A percentile compares a stretch with the other conserved stretches of the same genome.
Evolutionary conservation across 495 filamentous ascomycete species (phyloP).

Genomic region (Neurospora cerealis): DNA sequence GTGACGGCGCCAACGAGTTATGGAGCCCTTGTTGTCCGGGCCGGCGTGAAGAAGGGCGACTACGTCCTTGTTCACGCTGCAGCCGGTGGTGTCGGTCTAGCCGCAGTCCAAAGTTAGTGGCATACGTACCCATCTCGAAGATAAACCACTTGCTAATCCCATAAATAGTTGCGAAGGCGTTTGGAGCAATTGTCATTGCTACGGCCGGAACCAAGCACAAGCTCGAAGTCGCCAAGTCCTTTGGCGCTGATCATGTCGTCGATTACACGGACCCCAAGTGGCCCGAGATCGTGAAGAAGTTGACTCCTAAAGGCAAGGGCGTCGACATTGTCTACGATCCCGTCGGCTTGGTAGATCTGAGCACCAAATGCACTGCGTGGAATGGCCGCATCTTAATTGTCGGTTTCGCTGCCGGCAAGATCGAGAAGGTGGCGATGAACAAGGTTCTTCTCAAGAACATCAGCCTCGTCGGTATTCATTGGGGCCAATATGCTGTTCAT

Average conservation of each 20-base stretch:
- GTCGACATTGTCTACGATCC: conserved; percentile 90
- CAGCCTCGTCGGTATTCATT: conserved; percentile 79
- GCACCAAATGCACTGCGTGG: conserved; percentile 83
- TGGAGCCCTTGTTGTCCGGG: conserved; percentile 69
- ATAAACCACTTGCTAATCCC: not conserved
- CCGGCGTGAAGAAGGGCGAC: conserved; percentile 66
- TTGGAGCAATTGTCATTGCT: conserved; percentile 81
- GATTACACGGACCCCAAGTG: conserved; percentile 64
- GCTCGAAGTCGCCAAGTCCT: conserved; percentile 62
- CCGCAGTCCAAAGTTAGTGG: conserved; percentile 63
- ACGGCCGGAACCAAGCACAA: conserved; percentile 74
- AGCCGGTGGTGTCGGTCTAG: conserved; percentile 83
- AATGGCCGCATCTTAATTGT: conserved; percentile 80
- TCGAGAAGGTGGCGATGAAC: conserved; percentile 89
- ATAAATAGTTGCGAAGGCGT: conserved; percentile 63
- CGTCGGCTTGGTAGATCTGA: conserved; percentile 74
- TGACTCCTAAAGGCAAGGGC: conserved; percentile 61
- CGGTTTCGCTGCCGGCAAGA: conserved; percentile 80
- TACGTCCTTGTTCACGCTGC: conserved; percentile 88
- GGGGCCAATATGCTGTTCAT: conserved; percentile 70
- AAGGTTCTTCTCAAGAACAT: conserved; percentile 92
- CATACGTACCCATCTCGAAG: not conserved
- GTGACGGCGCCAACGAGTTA: conserved; percentile 89
- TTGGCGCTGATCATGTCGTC: conserved; percentile 75
- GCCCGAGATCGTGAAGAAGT: conserved; percentile 66